These are phyloP conservation scores for Casaregolazyma suthepensis DNA, from an alignment of 1,139 yeast genomes.

Conservation along the genomic window DNA sequence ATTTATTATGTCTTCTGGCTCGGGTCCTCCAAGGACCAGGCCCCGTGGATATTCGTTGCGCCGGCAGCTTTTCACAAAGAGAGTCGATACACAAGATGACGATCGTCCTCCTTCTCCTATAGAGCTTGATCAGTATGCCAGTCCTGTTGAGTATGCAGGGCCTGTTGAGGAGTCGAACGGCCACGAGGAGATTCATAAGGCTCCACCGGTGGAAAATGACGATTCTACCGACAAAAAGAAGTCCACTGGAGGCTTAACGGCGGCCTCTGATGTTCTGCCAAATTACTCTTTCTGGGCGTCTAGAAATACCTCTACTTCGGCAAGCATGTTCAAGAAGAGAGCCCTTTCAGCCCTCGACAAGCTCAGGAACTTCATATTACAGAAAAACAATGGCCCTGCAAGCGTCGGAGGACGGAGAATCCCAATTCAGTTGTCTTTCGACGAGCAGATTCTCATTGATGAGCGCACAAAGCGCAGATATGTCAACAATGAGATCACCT, in stretches of 20 bases:
- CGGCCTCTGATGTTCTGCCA: constrained; percentile 21
- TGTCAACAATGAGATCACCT: constrained; percentile 63
- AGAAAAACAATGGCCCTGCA: constrained; percentile 42
- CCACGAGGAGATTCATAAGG: neutral
- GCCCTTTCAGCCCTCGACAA: constrained; percentile 6
- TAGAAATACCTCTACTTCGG: constrained; percentile 17
- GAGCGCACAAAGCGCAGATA: constrained; percentile 65
- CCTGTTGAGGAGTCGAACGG: neutral
- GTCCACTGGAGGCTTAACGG: neutral
- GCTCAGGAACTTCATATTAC: constrained; percentile 34
- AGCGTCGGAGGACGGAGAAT: constrained; percentile 68
- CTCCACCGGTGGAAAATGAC: neutral
- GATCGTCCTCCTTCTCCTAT: constrained; percentile 17
- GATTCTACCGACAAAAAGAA: constrained; percentile 9
- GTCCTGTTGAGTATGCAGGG: too few relatives aligned
- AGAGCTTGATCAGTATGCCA: constrained; percentile 9
- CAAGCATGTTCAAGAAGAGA: constrained; percentile 11
- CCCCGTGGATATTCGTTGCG: constrained; percentile 65
- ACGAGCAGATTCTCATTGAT: constrained; percentile 42
- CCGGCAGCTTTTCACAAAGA: constrained; percentile 62
- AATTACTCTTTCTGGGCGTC: constrained; percentile 30
- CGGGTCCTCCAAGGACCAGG: constrained; percentile 2
- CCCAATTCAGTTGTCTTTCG: constrained; percentile 45
- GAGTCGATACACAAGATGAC: constrained; percentile 18
- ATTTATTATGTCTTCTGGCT: neutral